These are phyloP conservation scores for Orbilia blumenaviensis DNA, from an alignment of 2,329 filamentous ascomycete species.

Conservation along the genomic window DNA sequence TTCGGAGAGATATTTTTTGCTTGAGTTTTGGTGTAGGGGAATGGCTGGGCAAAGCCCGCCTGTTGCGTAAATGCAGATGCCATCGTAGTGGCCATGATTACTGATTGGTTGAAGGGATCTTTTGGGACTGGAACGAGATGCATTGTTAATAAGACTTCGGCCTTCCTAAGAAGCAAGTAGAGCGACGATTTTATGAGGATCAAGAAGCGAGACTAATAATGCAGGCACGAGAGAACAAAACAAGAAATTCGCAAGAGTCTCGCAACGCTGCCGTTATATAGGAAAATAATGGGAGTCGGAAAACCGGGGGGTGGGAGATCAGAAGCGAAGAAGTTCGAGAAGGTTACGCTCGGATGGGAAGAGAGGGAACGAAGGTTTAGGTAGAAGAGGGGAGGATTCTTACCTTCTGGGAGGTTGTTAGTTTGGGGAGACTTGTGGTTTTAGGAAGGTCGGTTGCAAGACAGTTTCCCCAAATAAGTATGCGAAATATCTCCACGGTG, in stretches of 20 bases:
- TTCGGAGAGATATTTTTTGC: slow-evolving; percentile 50
- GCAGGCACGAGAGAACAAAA: slow-evolving; percentile 35
- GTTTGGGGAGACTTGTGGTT: slow-evolving; percentile 14
- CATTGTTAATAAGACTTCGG: slow-evolving; percentile 32
- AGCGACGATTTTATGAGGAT: slow-evolving; percentile 15
- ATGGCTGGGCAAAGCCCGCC: slow-evolving; percentile 23
- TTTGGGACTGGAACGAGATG: slow-evolving; percentile 48
- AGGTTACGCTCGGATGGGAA: slow-evolving; percentile 48
- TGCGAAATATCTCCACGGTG: slow-evolving; percentile 40
- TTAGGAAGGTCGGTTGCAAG: slow-evolving; percentile 44
- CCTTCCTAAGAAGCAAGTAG: not conserved
- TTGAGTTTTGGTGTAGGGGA: slow-evolving; percentile 25
- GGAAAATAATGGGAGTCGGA: not conserved
- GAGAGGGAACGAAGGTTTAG: slow-evolving; percentile 34
- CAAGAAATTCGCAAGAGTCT: slow-evolving; percentile 34
- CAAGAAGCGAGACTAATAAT: slow-evolving; percentile 39
- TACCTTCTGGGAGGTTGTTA: slow-evolving; percentile 50
- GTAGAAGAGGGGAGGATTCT: slow-evolving; percentile 35
- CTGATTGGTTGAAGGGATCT: slow-evolving; percentile 29
- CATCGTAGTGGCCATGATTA: slow-evolving; percentile 48
- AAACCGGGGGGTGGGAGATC: not conserved
- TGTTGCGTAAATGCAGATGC: slow-evolving; percentile 32
- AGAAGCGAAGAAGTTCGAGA: slow-evolving; percentile 45
- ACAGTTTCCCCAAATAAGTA: slow-evolving; percentile 47
- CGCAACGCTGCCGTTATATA: slow-evolving; percentile 49